Evolutionary conservation across 2,329 filamentous ascomycete genomes (phyloP).

Genomic region (Talaromyces sp.): DNA sequence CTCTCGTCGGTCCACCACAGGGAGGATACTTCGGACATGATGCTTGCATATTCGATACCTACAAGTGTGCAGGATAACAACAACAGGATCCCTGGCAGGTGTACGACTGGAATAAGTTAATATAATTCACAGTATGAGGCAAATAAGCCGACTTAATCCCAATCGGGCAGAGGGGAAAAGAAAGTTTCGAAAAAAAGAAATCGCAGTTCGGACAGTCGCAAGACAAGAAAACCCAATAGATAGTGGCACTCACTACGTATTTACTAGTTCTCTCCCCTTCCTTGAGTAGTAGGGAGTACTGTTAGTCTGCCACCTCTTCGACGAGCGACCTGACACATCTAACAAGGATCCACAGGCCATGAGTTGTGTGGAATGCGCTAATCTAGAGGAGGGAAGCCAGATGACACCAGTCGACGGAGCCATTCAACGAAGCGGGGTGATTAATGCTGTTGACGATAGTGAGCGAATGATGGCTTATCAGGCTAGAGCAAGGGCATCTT

Average conservation of each 20-base stretch:
- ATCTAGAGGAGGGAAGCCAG: slow-evolving; percentile 2
- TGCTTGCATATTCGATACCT: slow-evolving; percentile 19
- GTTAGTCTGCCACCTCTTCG: not conserved
- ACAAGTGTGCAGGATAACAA: not conserved
- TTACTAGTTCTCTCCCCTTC: not conserved
- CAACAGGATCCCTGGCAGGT: too few relatives aligned
- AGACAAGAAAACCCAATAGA: not conserved
- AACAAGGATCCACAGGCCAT: slow-evolving; percentile 9
- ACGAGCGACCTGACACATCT: not conserved
- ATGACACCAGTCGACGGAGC: not conserved
- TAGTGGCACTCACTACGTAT: not conserved
- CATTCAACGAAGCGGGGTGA: not conserved
- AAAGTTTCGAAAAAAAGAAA: slow-evolving; percentile 2
- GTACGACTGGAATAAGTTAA: not conserved
- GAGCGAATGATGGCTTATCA: slow-evolving; percentile 3
- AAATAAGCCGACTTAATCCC: not conserved
- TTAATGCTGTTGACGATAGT: not conserved
- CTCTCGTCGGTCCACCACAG: slow-evolving; percentile 48
- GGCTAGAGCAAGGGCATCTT: slow-evolving; percentile 13
- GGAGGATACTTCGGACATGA: slow-evolving; percentile 33
- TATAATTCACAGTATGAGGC: not conserved
- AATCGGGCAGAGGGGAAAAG: not conserved
- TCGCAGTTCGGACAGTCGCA: not conserved
- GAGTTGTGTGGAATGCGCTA: slow-evolving; percentile 1
- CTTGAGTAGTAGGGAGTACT: not conserved